Evolutionary conservation across 1,284 basidiomycete species (phyloP), one percentile per base, ranked within the genome.

Genomic region (Sanguinoderma infundibulare): DNA sequence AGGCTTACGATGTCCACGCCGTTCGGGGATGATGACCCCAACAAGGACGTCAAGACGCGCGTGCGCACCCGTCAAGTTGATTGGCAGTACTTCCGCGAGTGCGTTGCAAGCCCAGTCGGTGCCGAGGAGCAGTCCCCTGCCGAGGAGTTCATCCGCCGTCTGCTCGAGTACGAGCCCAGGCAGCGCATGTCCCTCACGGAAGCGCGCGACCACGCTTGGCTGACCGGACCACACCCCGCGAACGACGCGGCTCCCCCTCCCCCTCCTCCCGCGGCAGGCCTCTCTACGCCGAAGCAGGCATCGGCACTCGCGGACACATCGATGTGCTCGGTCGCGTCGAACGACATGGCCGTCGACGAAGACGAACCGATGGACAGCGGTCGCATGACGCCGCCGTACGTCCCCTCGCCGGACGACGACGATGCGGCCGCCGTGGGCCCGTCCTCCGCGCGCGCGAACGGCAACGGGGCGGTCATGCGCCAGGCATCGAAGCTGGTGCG

Each of bases 1-100:
- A 92, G 91, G 89, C 73, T 95, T 22, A 89, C 90, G 0, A 87
- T 88, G 69, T 68, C 82, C 0, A 85, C 78, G 30, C 90, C 92
- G 0, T 94, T 95, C 75, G 76, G 86, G 22, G 91, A 93, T 65
- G 86, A 90, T 28, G 85, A 87, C 3, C 73, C 71, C 28, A 78
- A 80, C 22, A 73, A 77, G 1, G 87, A 87, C 59, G 79, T 90
- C 55, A 78, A 80, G 42, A 71, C 78, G 34, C 82, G 86, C 9
- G 86, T 92, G 38, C 72, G 76, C 1, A 75, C 73, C 32, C 87
- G 92, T 12, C 74, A 66, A 2, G 83, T 93, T 53, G 87, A 92
- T 62, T 91, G 89, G 85, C 63, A 71, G 2, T 70, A 77, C 22
- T 79, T 96, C 42, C 57, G 73, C 24, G 53, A 75, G 2, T 54